phyloP scores from a whole-genome alignment of 2,329 filamentous ascomycete species.

The Westerdykella aurantiaca region DNA sequence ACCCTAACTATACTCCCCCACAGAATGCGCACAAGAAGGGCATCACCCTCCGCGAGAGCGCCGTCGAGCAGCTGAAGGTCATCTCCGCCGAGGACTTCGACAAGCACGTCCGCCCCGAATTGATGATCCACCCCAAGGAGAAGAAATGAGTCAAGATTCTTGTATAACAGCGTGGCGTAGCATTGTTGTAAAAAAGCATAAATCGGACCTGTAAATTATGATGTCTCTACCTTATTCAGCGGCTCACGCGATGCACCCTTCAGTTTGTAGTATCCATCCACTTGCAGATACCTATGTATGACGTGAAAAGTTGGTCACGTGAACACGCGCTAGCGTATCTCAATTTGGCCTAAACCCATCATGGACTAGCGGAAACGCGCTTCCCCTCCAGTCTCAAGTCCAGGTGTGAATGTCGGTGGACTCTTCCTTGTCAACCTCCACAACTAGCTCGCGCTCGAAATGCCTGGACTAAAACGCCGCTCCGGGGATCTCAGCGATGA shows the following conservation, averaged over 20 bases:
- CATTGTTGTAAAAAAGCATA: conserved; percentile 1
- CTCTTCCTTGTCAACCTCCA: neutral
- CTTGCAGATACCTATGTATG: neutral
- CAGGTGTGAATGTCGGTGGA: neutral
- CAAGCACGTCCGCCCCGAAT: conserved; percentile 79
- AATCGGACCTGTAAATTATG: conserved; percentile 1
- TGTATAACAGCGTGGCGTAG: neutral
- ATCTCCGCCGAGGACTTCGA: conserved; percentile 88
- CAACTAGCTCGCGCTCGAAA: conserved; percentile 25
- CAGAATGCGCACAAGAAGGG: conserved; percentile 97
- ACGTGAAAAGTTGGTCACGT: neutral
- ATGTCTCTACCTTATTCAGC: too few relatives aligned
- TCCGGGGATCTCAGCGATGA: conserved; percentile 16
- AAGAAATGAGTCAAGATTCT: conserved; percentile 44
- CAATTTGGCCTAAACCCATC: neutral
- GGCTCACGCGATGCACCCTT: too few relatives aligned
- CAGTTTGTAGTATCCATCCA: too few relatives aligned
- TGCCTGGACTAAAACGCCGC: conserved; percentile 19
- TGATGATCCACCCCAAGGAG: conserved; percentile 85
- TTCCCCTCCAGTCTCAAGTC: too few relatives aligned
- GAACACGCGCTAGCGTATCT: neutral
- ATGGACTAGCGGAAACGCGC: neutral
- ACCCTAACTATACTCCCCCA: too few relatives aligned
- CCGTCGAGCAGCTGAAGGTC: conserved; percentile 78
- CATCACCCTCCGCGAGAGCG: conserved; percentile 84